Percentiles rank a stretch among this genome's conserved stretches.
Conservation (phyloP, 2,329 filamentous ascomycete species). For the Hypoxylon sp. region DNA sequence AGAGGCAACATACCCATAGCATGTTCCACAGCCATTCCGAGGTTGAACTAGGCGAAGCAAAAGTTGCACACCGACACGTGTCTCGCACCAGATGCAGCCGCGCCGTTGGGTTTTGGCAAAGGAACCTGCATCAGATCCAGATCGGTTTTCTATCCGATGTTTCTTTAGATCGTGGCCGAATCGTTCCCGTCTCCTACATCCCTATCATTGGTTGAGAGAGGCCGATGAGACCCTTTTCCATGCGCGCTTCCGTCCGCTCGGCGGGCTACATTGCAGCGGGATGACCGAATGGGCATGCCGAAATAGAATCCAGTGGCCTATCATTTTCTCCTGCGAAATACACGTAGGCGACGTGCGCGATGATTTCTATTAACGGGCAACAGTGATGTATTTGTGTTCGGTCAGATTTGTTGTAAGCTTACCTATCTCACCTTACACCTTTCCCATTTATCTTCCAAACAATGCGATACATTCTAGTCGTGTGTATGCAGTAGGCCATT, state of each 20-base stretch:
- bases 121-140: conserved; percentile 21
- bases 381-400: no score
- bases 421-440: no score
- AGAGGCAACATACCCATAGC: no score
- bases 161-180: conserved; percentile 4
- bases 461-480: no score
- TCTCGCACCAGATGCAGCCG: conserved; percentile 1
- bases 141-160: conserved; percentile 25
- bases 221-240: conserved; percentile 6
- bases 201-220: neutral
- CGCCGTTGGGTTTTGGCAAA: conserved; percentile 5
- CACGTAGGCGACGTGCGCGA: no score
- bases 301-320: conserved; percentile 7
- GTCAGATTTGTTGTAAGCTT: no score
- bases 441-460: no score
- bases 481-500: no score
- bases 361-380: no score
- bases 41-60: conserved; percentile 1
- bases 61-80: conserved; percentile 20
- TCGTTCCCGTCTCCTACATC: conserved; percentile 6
- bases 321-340: neutral
- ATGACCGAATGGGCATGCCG: conserved; percentile 12
- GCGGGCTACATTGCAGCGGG: conserved; percentile 12
- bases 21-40: conserved; percentile 1
- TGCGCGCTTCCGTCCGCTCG: conserved; percentile 15